Percentiles rank a stretch among this genome's conserved stretches.
These are phyloP conservation scores for Zalaria sp. DNA, from an alignment of 2,329 filamentous ascomycete genomes.

Conservation along the genomic window DNA sequence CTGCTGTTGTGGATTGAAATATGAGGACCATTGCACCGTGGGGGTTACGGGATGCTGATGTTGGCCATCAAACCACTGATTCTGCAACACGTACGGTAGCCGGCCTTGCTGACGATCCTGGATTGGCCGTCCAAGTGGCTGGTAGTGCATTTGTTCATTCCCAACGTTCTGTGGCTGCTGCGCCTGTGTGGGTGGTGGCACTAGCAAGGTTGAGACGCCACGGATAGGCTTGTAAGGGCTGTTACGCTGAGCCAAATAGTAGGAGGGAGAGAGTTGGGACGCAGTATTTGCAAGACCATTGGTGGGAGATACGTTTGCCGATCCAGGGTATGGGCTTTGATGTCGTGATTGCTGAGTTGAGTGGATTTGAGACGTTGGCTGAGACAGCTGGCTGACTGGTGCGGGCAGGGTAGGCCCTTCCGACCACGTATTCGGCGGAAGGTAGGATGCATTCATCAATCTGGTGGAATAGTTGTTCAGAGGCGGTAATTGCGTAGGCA, in stretches of 20 bases:
- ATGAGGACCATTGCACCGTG: slow-evolving; percentile 15
- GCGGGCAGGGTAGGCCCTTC: slow-evolving; percentile 21
- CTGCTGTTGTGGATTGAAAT: slow-evolving; percentile 3
- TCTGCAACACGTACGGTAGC: slow-evolving; percentile 25
- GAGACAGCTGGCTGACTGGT: slow-evolving; percentile 9
- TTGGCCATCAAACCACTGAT: slow-evolving; percentile 19
- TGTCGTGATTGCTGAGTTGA: slow-evolving; percentile 28
- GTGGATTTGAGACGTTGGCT: slow-evolving; percentile 8
- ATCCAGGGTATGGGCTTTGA: slow-evolving; percentile 37
- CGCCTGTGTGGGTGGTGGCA: slow-evolving; percentile 69
- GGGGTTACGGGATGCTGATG: slow-evolving; percentile 17
- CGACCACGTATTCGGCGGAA: slow-evolving; percentile 40
- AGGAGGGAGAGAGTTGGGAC: slow-evolving; percentile 68
- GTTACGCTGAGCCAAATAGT: slow-evolving; percentile 74
- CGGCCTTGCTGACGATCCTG: slow-evolving; percentile 30
- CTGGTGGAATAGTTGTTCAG: slow-evolving; percentile 39
- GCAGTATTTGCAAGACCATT: slow-evolving; percentile 38
- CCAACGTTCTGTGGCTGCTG: slow-evolving; percentile 36
- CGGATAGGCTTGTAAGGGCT: slow-evolving; percentile 90
- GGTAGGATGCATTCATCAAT: slow-evolving; percentile 65
- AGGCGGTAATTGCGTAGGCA: slow-evolving; percentile 44
- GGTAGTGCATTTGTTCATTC: slow-evolving; percentile 37
- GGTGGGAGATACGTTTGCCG: slow-evolving; percentile 53
- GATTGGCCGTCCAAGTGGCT: slow-evolving; percentile 31
- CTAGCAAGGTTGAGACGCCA: slow-evolving; percentile 78